phyloP scores from a whole-genome alignment of 352 stramenopile genomes.

The Pythium apleroticum region DNA sequence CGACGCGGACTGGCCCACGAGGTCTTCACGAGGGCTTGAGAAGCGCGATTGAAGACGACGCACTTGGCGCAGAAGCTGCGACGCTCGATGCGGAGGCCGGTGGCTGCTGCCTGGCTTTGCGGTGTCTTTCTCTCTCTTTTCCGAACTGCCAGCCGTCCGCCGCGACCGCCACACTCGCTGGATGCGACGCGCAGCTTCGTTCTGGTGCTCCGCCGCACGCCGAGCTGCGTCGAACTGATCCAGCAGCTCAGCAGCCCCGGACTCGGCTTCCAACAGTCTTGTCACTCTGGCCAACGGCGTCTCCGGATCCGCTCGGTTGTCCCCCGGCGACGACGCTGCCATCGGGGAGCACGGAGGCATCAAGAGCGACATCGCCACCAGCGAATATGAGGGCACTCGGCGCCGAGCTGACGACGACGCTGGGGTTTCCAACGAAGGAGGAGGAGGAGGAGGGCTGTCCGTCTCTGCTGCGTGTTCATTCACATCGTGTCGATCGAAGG shows the following conservation, averaged over 20 bases:
- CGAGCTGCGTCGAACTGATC: background rate
- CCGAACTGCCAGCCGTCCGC: background rate
- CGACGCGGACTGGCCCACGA: background rate
- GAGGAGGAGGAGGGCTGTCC: background rate
- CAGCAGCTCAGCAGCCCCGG: background rate
- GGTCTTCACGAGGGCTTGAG: background rate
- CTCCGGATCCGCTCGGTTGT: background rate
- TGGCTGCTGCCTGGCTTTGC: background rate
- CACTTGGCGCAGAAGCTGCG: background rate
- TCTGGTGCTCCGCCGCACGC: background rate
- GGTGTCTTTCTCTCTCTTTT: background rate
- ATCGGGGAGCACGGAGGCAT: background rate
- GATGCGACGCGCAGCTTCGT: background rate
- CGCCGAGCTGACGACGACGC: background rate
- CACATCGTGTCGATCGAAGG: background rate
- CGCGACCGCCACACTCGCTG: conserved; percentile 3
- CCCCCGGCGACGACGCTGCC: background rate
- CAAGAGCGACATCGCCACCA: background rate
- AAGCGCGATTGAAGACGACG: background rate
- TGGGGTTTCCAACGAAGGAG: background rate
- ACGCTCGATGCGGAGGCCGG: background rate
- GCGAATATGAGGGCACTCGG: background rate
- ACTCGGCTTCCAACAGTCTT: background rate
- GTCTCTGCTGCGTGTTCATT: background rate
- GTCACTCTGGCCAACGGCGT: background rate